Evolutionary conservation across 306 rosid species (phyloP), one percentile per base, ranked within the genome.

Genomic region (Prinsepia uniflora): DNA sequence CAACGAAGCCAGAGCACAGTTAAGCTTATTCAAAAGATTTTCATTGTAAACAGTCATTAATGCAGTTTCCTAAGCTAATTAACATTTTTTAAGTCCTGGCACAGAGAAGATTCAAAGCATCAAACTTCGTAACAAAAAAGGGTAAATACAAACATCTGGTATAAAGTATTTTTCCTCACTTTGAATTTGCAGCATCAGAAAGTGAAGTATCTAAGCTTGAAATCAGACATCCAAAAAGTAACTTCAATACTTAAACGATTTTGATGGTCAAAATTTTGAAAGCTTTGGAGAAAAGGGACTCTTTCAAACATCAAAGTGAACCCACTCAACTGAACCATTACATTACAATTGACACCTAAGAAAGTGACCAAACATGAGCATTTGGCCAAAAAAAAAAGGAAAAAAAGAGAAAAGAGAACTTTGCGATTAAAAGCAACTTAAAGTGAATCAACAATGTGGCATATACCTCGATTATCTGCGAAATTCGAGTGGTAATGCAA

Each of bases 401-500:
- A n/a, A n/a, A n/a, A n/a, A n/a, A 63, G 8, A 9, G 47, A 7
- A 66, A 4, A 14, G 22, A 36, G 53, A 47, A 50, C 42, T 39
- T 24, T 17, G 49, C 30, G 13, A 3, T 42, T 40, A 4, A 17
- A 41, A 8, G 22, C 13, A 49, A 59, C 7, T 60, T 19, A 5
- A 18, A 30, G 22, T 36, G 15, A 2, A 17, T 8, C 14, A 52
- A 22, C 58, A 72, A 15, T 13, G 55, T 18, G 12, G 4, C 65
- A 9, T 24, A 67, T 80, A 90, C 97, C 97, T 54, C 90, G 77
- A 80, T 86, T 87, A 76, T 92, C 97, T 0, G 96, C 97, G 7
- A 92, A 92, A 84, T 89, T 92, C 43, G 97, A 89, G 81, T 92
- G 97, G 65, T 89, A 89, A 74, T 89, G 97, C 83, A 92, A 75